Conservation (phyloP, 768 basidiomycete genomes). For the Suillus subalutaceus region DNA sequence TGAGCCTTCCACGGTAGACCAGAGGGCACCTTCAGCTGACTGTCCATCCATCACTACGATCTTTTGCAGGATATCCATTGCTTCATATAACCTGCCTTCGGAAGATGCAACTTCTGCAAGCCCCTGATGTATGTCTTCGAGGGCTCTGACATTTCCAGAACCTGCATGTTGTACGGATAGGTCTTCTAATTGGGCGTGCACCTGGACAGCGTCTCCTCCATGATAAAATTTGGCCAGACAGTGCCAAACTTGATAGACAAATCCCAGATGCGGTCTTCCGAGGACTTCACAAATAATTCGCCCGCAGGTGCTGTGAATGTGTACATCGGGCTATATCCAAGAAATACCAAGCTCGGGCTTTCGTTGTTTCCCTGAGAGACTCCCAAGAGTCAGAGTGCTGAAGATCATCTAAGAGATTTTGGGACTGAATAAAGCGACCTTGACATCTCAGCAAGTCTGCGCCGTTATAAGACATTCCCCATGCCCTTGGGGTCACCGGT, state of each 20-base stretch:
- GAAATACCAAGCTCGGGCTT: background rate
- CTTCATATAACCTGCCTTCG: background rate
- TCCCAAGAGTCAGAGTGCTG: background rate
- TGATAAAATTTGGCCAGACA: background rate
- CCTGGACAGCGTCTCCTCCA: background rate
- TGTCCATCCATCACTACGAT: background rate
- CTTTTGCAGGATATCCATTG: background rate
- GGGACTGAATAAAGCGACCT: background rate
- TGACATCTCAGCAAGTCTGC: background rate
- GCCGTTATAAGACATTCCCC: background rate
- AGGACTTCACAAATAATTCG: background rate
- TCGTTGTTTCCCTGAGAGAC: background rate
- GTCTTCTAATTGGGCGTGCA: background rate
- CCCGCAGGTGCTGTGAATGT: background rate
- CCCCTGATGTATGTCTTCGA: rapidly evolving
- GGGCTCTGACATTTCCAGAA: no score
- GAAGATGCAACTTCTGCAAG: background rate
- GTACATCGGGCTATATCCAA: background rate
- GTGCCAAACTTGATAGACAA: no score
- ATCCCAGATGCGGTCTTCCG: no score
- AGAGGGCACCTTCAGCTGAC: background rate
- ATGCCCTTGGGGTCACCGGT: background rate
- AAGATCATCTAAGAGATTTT: background rate
- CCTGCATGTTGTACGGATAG: no score
- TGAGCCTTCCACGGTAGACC: background rate